phyloP scores from a whole-genome alignment of 257 asterid genomes.

The Nicotiana noctiflora region DNA sequence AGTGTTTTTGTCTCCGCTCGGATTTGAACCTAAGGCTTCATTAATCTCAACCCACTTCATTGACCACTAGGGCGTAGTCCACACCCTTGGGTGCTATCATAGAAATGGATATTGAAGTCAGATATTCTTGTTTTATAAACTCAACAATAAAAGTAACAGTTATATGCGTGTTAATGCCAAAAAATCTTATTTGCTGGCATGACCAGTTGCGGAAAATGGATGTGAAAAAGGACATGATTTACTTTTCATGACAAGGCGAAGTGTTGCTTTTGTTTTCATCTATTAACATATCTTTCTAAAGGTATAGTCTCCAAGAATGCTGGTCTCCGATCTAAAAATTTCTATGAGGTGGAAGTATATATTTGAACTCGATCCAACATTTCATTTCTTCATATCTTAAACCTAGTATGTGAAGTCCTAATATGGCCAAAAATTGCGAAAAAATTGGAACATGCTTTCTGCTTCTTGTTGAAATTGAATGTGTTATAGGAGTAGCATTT shows the following conservation, averaged over 20 bases:
- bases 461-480: not conserved
- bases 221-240: not conserved
- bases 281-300: not conserved
- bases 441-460: not conserved
- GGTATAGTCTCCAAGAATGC: not conserved
- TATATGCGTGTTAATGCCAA: not conserved
- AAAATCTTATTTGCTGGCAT: not conserved
- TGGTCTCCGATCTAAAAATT: not conserved
- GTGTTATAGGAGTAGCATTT: not conserved
- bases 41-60: no score
- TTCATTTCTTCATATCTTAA: not conserved
- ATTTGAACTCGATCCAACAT: not conserved
- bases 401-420: not conserved
- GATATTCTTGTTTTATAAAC: not conserved
- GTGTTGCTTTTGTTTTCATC: not conserved
- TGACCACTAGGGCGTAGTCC: no score
- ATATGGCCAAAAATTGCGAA: not conserved
- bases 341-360: not conserved
- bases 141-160: not conserved
- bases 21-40: no score
- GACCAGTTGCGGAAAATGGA: not conserved
- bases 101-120: not conserved
- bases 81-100: not conserved
- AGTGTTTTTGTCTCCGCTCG: no score
- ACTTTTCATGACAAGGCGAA: not conserved